phyloP scores from a whole-genome alignment of 345 rosid species.

The Pugionium cornutum region DNA sequence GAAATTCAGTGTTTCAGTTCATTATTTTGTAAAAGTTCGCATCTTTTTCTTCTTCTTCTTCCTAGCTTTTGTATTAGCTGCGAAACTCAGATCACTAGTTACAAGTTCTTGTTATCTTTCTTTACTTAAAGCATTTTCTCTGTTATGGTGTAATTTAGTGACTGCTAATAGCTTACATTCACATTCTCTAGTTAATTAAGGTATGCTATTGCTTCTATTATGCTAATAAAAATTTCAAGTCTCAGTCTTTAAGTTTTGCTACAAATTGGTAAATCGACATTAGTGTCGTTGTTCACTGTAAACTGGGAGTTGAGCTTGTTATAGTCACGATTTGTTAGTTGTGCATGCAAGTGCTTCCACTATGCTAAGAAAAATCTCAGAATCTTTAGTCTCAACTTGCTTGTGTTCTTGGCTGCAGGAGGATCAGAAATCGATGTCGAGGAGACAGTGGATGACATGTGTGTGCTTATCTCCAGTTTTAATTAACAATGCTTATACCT shows the following conservation, averaged over 20 bases:
- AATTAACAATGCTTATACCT: conserved; percentile 46
- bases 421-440: conserved; percentile 47
- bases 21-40: not conserved
- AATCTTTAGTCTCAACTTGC: not conserved
- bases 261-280: not conserved
- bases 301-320: conserved; percentile 1
- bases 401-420: conserved; percentile 43
- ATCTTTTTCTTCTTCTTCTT: not conserved
- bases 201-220: not conserved
- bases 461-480: conserved; percentile 63
- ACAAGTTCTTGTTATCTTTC: not conserved
- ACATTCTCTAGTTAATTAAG: not conserved
- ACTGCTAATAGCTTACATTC: not conserved
- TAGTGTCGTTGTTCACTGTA: conserved; percentile 2
- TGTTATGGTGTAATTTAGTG: conserved; percentile 1
- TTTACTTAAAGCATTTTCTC: not conserved
- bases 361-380: not conserved
- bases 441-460: conserved; percentile 72
- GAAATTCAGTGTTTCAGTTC: not conserved
- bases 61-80: not conserved
- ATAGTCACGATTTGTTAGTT: not conserved
- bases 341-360: not conserved
- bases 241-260: conserved; percentile 12
- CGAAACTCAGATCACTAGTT: not conserved
- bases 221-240: not conserved